Percentiles rank a stretch among this genome's conserved stretches.
phyloP scores from a whole-genome alignment of 139 green algal genomes.

The Tetraselmis striata region DNA sequence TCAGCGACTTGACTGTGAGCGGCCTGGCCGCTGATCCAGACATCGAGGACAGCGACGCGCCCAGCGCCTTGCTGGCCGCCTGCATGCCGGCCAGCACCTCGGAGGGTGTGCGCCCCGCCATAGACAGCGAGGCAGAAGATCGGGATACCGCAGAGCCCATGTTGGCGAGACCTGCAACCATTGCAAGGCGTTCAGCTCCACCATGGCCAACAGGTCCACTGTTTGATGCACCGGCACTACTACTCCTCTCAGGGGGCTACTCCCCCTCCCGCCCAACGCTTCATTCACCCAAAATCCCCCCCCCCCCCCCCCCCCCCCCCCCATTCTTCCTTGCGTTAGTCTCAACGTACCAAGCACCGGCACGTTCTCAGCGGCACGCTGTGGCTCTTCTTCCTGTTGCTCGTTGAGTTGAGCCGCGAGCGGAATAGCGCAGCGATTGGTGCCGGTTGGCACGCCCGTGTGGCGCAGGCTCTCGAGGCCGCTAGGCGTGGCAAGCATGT shows the following conservation, averaged over 20 bases:
- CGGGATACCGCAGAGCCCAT: neutral
- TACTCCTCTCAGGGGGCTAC: too few relatives aligned
- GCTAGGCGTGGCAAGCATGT: neutral
- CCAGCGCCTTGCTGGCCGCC: neutral
- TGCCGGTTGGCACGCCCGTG: neutral
- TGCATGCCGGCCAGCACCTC: neutral
- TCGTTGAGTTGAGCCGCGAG: neutral
- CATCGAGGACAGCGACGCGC: neutral
- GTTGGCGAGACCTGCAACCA: neutral
- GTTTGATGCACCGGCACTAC: too few relatives aligned
- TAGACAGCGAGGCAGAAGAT: neutral
- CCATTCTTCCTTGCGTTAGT: too few relatives aligned
- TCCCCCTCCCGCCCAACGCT: too few relatives aligned
- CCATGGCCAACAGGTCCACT: too few relatives aligned
- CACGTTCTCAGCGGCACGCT: too few relatives aligned
- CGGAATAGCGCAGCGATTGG: neutral
- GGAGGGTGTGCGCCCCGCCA: neutral
- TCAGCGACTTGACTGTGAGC: neutral
- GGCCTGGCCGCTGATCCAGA: neutral
- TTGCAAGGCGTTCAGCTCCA: too few relatives aligned
- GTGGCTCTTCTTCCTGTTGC: neutral
- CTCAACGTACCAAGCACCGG: too few relatives aligned
- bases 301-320: too few relatives aligned
- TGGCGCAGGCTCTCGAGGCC: neutral
- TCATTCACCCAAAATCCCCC: too few relatives aligned